Percentiles rank a stretch among this genome's conserved stretches.
phyloP scores from a whole-genome alignment of 2,329 filamentous ascomycete species.

The Botrytis fabae region DNA sequence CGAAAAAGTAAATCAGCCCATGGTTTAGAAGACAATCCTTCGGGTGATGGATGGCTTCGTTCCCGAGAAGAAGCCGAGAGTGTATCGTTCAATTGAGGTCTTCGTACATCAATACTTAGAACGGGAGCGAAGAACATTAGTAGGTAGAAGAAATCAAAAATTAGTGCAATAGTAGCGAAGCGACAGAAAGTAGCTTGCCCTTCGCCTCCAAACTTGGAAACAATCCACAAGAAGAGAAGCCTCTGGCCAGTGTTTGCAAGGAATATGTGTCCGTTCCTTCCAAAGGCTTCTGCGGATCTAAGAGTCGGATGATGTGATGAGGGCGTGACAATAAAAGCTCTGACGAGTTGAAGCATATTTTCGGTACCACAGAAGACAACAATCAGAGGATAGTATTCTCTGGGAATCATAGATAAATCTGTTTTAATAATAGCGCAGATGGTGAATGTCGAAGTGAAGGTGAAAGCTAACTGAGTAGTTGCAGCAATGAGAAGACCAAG shows the following conservation, averaged over 20 bases:
- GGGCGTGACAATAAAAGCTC: conserved; percentile 71
- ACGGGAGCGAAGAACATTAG: conserved; percentile 80
- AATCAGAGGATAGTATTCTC: conserved; percentile 74
- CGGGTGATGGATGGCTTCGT: conserved; percentile 31
- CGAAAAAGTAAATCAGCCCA: conserved; percentile 64
- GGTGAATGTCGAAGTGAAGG: conserved; percentile 77
- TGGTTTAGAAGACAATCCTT: conserved; percentile 42
- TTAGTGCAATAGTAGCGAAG: conserved; percentile 71
- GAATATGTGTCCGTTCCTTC: conserved; percentile 69
- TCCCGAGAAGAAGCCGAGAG: conserved; percentile 49
- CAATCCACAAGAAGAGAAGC: conserved; percentile 61
- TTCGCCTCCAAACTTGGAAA: conserved; percentile 55
- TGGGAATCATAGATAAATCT: conserved; percentile 72
- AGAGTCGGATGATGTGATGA: conserved; percentile 66
- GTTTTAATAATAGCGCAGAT: conserved; percentile 74
- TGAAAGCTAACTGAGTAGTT: conserved; percentile 67
- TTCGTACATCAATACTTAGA: conserved; percentile 74
- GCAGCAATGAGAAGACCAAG: conserved; percentile 71
- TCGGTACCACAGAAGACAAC: conserved; percentile 73
- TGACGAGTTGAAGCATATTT: conserved; percentile 77
- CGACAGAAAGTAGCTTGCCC: conserved; percentile 73
- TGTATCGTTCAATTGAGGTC: conserved; percentile 72
- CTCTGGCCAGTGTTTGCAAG: conserved; percentile 69
- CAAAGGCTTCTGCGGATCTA: conserved; percentile 72
- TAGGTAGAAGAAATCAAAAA: conserved; percentile 77